phyloP scores from a whole-genome alignment of 1,284 basidiomycete species.

The Polyporus tsugae region DNA sequence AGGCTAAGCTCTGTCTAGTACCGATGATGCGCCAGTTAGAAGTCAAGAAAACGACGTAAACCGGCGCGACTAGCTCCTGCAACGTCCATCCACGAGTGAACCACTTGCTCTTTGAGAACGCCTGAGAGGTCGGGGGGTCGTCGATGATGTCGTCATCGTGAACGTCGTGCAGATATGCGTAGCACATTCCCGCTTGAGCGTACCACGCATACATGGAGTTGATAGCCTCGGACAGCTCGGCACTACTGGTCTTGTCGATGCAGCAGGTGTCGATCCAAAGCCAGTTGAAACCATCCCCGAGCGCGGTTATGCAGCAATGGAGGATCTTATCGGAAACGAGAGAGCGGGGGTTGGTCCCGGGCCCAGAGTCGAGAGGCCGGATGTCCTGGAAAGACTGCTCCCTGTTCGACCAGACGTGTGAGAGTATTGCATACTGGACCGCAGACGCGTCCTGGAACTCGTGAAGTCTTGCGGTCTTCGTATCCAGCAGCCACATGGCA shows the following conservation, averaged over 20 bases:
- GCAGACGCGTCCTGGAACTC: constrained; percentile 8
- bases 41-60: background rate
- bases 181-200: constrained; percentile 15
- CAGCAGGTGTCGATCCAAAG: constrained; percentile 27
- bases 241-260: constrained; percentile 19
- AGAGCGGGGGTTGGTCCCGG: background rate
- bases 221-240: constrained; percentile 20
- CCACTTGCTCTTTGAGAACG: background rate
- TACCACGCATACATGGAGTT: constrained; percentile 21
- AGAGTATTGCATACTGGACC: constrained; percentile 24
- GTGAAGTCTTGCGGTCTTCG: constrained; percentile 18
- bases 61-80: background rate
- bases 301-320: constrained; percentile 13
- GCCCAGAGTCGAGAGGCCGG: constrained; percentile 11
- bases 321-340: constrained; percentile 11
- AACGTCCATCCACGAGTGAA: constrained; percentile 2
- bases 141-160: background rate
- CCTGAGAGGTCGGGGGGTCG: background rate
- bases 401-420: constrained; percentile 19
- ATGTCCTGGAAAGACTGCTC: constrained; percentile 21
- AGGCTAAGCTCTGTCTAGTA: background rate
- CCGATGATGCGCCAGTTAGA: background rate
- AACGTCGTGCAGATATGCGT: constrained; percentile 1
- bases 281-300: constrained; percentile 13
- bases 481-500: constrained; percentile 21